These are phyloP conservation scores for Nepenthes mirabilis DNA, from an alignment of 148 eudicot genomes.

Conservation along the genomic window DNA sequence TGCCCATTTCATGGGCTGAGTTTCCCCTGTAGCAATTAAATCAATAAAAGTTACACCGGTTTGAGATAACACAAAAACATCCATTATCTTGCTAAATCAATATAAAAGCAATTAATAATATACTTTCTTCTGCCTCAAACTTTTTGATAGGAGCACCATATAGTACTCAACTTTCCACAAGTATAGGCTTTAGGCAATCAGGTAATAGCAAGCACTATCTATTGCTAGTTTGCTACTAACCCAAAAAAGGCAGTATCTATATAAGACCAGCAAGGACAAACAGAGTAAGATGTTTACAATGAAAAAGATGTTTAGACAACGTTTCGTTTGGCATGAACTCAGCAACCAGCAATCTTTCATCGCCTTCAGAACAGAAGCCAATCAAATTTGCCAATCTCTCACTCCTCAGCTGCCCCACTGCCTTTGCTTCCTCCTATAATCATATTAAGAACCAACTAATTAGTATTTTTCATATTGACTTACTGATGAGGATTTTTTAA, in stretches of 20 bases:
- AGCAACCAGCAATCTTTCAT: conserved; percentile 76
- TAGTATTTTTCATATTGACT: not conserved
- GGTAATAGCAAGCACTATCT: too few species aligned
- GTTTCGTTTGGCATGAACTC: conserved; percentile 90
- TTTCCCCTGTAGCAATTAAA: conserved; percentile 47
- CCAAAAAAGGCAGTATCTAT: not conserved
- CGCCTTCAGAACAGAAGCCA: conserved; percentile 74
- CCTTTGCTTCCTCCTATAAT: conserved; percentile 62
- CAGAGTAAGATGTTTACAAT: conserved; percentile 30
- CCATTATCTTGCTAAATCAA: not conserved
- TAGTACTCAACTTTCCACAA: too few species aligned
- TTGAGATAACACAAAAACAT: not conserved
- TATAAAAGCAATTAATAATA: not conserved
- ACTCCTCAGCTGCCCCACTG: conserved; percentile 69
- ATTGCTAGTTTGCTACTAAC: not conserved
- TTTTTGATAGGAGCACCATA: too few species aligned
- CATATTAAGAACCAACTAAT: not conserved
- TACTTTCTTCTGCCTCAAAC: too few species aligned
- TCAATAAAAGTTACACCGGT: conserved; percentile 5
- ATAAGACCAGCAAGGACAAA: not conserved
- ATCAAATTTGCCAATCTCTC: conserved; percentile 68
- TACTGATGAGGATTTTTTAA: not conserved
- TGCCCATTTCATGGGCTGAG: conserved; percentile 77
- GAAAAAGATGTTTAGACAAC: conserved; percentile 78
- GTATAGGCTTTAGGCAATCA: too few species aligned